Percentiles rank a stretch among this genome's conserved stretches.
phyloP scores from a whole-genome alignment of 2,329 filamentous ascomycete genomes.

The Pyrenochaeta sp. region DNA sequence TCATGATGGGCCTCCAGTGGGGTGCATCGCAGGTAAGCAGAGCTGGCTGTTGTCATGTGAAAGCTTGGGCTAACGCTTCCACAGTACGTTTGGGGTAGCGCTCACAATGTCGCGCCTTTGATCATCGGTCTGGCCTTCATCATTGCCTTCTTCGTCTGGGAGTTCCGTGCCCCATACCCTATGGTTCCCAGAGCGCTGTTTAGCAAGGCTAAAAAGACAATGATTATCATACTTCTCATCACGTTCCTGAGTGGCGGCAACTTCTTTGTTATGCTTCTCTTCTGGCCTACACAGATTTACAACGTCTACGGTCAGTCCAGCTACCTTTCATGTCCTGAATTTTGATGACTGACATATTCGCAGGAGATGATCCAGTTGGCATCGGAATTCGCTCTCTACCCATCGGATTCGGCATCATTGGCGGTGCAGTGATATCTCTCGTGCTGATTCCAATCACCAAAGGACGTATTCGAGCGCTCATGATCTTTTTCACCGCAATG shows the following conservation, averaged over 20 bases:
- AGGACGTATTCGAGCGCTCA: slow-evolving; percentile 67
- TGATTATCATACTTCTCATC: slow-evolving; percentile 44
- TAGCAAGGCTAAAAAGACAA: slow-evolving; percentile 39
- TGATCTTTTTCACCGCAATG: slow-evolving; percentile 66
- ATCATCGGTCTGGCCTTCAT: slow-evolving; percentile 60
- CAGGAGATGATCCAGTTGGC: slow-evolving; percentile 66
- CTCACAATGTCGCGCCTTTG: slow-evolving; percentile 64
- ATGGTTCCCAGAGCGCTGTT: slow-evolving; percentile 53
- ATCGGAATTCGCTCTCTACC: slow-evolving; percentile 73
- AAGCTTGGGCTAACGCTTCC: slow-evolving; percentile 51
- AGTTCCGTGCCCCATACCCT: slow-evolving; percentile 52
- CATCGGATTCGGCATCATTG: slow-evolving; percentile 70
- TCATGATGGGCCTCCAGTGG: slow-evolving; percentile 52
- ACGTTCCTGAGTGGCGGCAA: slow-evolving; percentile 47
- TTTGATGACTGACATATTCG: slow-evolving; percentile 5
- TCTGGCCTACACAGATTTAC: slow-evolving; percentile 46
- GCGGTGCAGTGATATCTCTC: slow-evolving; percentile 67
- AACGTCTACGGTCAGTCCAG: slow-evolving; percentile 41
- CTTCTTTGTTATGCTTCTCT: slow-evolving; percentile 45
- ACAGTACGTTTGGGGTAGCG: slow-evolving; percentile 66
- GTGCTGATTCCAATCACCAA: slow-evolving; percentile 65
- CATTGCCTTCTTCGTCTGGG: slow-evolving; percentile 62
- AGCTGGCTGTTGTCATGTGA: slow-evolving; percentile 35
- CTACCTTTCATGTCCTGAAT: too few species aligned
- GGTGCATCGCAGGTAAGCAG: slow-evolving; percentile 43